A percentile compares a stretch with the other conserved stretches of the same genome.
Evolutionary conservation across 2,329 filamentous ascomycete genomes (phyloP).

Genomic region (Thelonectria blattea): DNA sequence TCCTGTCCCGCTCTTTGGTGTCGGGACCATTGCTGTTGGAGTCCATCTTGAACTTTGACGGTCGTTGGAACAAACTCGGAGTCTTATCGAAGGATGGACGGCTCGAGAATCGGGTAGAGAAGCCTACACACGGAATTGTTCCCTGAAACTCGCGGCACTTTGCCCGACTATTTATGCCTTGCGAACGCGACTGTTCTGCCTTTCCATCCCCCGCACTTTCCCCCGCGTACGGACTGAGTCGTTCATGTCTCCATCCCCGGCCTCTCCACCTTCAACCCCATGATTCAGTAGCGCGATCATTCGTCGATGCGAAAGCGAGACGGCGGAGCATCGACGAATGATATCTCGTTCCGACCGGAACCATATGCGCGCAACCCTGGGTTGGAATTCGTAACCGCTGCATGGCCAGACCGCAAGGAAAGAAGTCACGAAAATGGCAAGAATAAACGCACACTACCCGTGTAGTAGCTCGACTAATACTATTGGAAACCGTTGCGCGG

Average conservation of each 20-base stretch:
- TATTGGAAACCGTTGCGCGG: not conserved
- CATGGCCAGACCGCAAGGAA: not conserved
- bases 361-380: not conserved
- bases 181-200: not conserved
- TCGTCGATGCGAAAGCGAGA: too few relatives aligned
- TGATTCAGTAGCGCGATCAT: not conserved
- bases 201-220: not conserved
- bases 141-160: not conserved
- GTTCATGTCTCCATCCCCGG: not conserved
- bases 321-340: not conserved
- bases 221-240: not conserved
- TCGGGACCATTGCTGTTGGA: not conserved
- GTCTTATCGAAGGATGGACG: not conserved
- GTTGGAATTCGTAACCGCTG: not conserved
- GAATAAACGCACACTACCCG: not conserved
- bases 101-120: not conserved
- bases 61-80: not conserved
- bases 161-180: not conserved
- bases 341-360: constrained; percentile 7
- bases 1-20: not conserved
- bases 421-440: not conserved
- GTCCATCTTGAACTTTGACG: not conserved
- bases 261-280: not conserved
- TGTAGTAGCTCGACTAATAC: not conserved
- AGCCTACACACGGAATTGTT: not conserved